These are phyloP conservation scores for Fusarium agapanthi DNA, from an alignment of 2,329 filamentous ascomycete genomes.

Conservation along the genomic window DNA sequence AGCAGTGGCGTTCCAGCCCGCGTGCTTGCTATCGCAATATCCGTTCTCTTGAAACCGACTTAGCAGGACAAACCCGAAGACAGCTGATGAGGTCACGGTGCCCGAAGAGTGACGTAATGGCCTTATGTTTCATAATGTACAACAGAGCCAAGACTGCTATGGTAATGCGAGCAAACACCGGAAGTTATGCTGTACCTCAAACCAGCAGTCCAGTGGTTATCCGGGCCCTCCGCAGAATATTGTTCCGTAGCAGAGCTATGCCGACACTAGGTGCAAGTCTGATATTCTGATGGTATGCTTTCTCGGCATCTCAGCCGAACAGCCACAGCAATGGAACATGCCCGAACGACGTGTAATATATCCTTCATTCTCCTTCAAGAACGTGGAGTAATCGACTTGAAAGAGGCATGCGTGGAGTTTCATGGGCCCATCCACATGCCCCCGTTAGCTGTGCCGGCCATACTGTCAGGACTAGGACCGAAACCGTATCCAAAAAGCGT, in stretches of 20 bases:
- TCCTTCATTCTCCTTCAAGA: slow-evolving; percentile 10
- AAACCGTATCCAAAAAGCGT: slow-evolving; percentile 46
- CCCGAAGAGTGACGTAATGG: background rate
- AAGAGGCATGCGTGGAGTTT: background rate
- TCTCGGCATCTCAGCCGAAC: background rate
- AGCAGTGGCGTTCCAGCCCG: background rate
- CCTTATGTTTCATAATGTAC: background rate
- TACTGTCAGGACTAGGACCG: slow-evolving; percentile 44
- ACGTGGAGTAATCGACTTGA: background rate
- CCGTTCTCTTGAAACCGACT: background rate
- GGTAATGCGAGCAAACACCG: background rate
- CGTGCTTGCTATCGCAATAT: background rate
- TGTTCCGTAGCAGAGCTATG: background rate
- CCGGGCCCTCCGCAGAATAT: background rate
- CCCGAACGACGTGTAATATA: background rate
- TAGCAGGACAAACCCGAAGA: background rate
- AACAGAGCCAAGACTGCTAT: background rate
- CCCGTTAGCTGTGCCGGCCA: slow-evolving; percentile 36
- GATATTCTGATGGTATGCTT: background rate
- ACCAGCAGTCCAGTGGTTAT: background rate
- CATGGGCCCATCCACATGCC: slow-evolving; percentile 44
- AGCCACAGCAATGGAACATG: background rate
- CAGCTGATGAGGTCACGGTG: background rate
- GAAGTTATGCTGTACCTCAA: background rate
- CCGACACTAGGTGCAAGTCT: background rate